phyloP scores from a whole-genome alignment of 352 stramenopile genomes.

The Pythium aquatile region DNA sequence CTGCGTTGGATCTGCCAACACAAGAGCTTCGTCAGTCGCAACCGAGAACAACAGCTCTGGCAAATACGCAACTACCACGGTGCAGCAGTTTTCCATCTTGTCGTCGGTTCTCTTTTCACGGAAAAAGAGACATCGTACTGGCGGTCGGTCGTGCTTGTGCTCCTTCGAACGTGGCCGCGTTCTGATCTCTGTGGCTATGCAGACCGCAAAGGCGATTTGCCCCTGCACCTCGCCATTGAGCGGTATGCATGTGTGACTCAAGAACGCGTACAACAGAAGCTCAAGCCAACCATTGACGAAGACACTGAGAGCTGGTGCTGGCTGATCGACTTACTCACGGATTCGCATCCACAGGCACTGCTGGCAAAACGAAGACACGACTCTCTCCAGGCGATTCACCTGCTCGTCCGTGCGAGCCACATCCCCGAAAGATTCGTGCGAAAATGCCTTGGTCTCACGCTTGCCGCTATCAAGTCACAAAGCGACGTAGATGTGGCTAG shows the following conservation, averaged over 20 bases:
- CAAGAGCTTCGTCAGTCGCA: background rate
- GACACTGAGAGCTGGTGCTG: conserved; percentile 16
- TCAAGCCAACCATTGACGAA: background rate
- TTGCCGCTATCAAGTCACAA: conserved; percentile 11
- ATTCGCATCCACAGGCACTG: conserved; percentile 9
- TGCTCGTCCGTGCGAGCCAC: conserved; percentile 5
- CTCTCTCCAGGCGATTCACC: conserved; percentile 16
- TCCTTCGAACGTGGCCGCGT: conserved; percentile 37
- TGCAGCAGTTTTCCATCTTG: conserved; percentile 43
- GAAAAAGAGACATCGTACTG: conserved; percentile 20
- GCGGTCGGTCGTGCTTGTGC: conserved; percentile 38
- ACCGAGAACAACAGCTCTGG: background rate
- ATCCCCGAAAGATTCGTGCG: conserved; percentile 16
- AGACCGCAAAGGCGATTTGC: conserved; percentile 44
- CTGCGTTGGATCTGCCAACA: conserved; percentile 38
- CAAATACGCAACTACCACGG: conserved; percentile 38
- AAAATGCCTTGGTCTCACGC: background rate
- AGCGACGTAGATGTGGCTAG: conserved; percentile 16
- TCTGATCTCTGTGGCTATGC: conserved; percentile 29
- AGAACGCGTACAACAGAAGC: conserved; percentile 2
- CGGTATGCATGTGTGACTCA: conserved; percentile 18
- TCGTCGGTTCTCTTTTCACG: conserved; percentile 35
- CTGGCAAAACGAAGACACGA: conserved; percentile 16
- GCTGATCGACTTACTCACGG: conserved; percentile 17
- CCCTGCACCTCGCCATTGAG: conserved; percentile 53